Evolutionary conservation across 2,329 filamentous ascomycete genomes (phyloP).

Genomic region (Bertia moriformis): DNA sequence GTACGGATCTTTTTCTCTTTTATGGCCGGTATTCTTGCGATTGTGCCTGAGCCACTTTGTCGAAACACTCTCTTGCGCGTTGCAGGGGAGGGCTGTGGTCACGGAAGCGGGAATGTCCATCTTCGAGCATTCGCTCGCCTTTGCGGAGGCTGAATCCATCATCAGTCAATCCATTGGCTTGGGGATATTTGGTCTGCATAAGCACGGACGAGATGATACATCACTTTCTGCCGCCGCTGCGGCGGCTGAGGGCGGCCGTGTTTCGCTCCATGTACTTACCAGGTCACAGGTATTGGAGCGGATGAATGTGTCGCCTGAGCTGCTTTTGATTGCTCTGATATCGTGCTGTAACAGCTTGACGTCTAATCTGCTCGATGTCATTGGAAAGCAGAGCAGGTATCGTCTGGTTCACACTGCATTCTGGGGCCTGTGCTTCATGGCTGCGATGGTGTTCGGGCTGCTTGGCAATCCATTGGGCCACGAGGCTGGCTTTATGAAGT

Average conservation of each 20-base stretch:
- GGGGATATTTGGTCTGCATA: conserved; percentile 41
- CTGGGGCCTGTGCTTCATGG: conserved; percentile 85
- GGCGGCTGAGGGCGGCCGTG: conserved; percentile 18
- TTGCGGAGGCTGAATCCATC: conserved; percentile 85
- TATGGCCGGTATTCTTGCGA: conserved; percentile 64
- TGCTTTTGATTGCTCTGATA: conserved; percentile 74
- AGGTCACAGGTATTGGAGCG: conserved; percentile 25
- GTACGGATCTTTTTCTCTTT: conserved; percentile 62
- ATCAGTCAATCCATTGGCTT: conserved; percentile 68
- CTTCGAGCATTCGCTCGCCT: conserved; percentile 89
- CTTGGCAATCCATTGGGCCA: conserved; percentile 42
- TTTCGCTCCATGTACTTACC: conserved; percentile 6
- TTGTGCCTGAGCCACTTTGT: conserved; percentile 69
- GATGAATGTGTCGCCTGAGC: conserved; percentile 79
- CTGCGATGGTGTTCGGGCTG: conserved; percentile 66
- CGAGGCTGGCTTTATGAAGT: conserved; percentile 53
- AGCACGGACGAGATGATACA: conserved; percentile 23
- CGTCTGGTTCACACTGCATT: conserved; percentile 77
- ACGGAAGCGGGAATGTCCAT: conserved; percentile 91
- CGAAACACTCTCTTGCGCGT: conserved; percentile 73
- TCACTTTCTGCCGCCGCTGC: conserved; percentile 9
- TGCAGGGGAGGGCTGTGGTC: conserved; percentile 67
- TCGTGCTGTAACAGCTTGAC: conserved; percentile 78
- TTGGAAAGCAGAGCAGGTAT: conserved; percentile 64
- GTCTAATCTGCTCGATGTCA: conserved; percentile 68